Percentiles rank a stretch among this genome's conserved stretches.
Evolutionary conservation across 1,284 basidiomycete species (phyloP).

Genomic region (Leccinum cinnamomeum): DNA sequence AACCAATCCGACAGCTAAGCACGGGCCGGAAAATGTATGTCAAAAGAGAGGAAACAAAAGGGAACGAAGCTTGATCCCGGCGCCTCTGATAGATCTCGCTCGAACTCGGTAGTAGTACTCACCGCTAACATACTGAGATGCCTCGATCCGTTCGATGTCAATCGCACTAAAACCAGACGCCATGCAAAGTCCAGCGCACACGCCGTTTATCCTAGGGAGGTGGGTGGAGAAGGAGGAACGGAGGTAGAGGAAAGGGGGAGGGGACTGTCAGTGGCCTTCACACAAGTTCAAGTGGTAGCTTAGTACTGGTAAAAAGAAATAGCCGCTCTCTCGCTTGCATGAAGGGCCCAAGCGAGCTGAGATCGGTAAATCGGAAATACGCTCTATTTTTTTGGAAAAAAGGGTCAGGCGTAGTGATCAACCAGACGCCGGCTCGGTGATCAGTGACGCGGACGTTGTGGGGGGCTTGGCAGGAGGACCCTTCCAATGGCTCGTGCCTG

Average conservation of each 20-base stretch:
- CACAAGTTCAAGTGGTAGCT: too few relatives aligned
- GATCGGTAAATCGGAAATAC: not conserved
- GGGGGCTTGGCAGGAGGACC: not conserved
- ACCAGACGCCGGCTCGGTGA: not conserved
- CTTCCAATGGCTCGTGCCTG: not conserved
- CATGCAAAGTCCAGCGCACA: conserved; percentile 12
- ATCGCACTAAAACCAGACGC: not conserved
- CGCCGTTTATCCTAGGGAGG: not conserved
- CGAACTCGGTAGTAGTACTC: conserved; percentile 2
- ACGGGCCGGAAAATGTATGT: not conserved
- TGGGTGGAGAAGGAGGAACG: not conserved
- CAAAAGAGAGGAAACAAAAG: not conserved
- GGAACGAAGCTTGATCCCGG: not conserved
- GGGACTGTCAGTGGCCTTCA: too few relatives aligned
- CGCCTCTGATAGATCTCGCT: not conserved
- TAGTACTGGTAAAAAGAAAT: too few relatives aligned
- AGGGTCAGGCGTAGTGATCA: not conserved
- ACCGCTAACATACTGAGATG: conserved; percentile 31
- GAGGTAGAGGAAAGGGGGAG: not conserved
- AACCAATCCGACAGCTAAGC: conserved; percentile 26
- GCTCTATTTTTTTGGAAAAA: not conserved
- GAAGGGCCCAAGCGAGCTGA: not conserved
- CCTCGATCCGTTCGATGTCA: conserved; percentile 12
- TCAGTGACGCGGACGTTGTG: not conserved
- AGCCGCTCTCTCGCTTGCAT: not conserved